Conservation (phyloP, 345 rosid species). For the Eucalyptus melliodora region DNA sequence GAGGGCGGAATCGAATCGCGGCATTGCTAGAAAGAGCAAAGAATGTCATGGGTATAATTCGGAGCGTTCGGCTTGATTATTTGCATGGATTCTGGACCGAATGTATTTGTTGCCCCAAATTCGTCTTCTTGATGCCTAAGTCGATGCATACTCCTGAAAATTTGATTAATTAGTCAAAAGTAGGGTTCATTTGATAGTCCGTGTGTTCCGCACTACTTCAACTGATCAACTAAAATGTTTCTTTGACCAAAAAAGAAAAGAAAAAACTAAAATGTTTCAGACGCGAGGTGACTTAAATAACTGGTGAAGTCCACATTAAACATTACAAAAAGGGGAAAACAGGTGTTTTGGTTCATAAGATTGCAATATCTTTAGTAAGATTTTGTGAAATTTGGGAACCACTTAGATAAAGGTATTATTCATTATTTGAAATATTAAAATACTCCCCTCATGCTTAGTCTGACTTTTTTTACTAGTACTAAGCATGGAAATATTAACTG, state of each 20-base stretch:
- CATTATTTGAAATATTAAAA: too few species aligned
- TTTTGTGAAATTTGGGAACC: too few species aligned
- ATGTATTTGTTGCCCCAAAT: background rate
- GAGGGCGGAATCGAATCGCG: background rate
- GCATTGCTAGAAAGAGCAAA: background rate
- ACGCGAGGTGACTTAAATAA: background rate
- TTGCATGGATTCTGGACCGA: background rate
- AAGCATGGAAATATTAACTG: rapidly evolving
- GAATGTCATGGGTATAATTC: background rate
- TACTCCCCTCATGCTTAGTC: rapidly evolving
- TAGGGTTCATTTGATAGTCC: background rate
- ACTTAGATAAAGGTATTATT: rapidly evolving
- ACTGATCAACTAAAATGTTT: background rate
- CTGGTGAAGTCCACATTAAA: background rate
- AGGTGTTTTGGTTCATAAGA: background rate
- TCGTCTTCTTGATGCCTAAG: background rate
- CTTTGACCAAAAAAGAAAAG: too few species aligned
- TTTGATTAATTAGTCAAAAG: background rate
- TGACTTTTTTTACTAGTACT: rapidly evolving
- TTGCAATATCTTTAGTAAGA: background rate
- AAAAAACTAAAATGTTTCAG: background rate
- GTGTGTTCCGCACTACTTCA: background rate
- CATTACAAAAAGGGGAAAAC: background rate
- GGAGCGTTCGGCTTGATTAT: background rate
- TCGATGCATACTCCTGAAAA: background rate